These are phyloP conservation scores for Xylogone sp. DNA, from an alignment of 2,329 filamentous ascomycete genomes.

Conservation along the genomic window DNA sequence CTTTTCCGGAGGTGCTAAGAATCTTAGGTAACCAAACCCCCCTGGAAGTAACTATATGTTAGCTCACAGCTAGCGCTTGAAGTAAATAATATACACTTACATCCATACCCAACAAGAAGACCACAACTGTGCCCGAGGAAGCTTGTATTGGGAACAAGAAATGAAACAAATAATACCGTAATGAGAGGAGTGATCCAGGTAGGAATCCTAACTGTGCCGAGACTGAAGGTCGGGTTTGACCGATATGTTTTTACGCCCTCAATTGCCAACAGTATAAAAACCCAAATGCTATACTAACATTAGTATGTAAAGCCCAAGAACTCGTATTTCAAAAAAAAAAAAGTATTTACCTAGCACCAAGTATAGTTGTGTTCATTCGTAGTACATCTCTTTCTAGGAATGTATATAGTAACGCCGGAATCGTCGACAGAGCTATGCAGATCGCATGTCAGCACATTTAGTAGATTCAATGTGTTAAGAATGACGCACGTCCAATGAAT, in stretches of 20 bases:
- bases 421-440: slow-evolving; percentile 65
- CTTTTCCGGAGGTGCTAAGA: slow-evolving; percentile 86
- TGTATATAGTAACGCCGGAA: slow-evolving; percentile 80
- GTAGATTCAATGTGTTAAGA: no score
- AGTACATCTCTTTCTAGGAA: slow-evolving; percentile 73
- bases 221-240: slow-evolving; percentile 71
- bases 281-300: slow-evolving; percentile 67
- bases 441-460: slow-evolving; percentile 10
- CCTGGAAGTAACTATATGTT: slow-evolving; percentile 43
- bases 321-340: background rate
- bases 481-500: slow-evolving; percentile 83
- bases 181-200: slow-evolving; percentile 90
- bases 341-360: slow-evolving; percentile 76
- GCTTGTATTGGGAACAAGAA: slow-evolving; percentile 77
- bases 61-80: background rate
- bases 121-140: slow-evolving; percentile 84
- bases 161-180: slow-evolving; percentile 67
- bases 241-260: slow-evolving; percentile 85
- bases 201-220: slow-evolving; percentile 66
- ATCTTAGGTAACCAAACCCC: slow-evolving; percentile 83
- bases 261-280: slow-evolving; percentile 80
- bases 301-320: slow-evolving; percentile 16
- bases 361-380: slow-evolving; percentile 65
- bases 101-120: slow-evolving; percentile 79
- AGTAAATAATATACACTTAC: slow-evolving; percentile 45